Evolutionary conservation across 2,329 filamentous ascomycete species (phyloP).

Genomic region (Phoma sp.): DNA sequence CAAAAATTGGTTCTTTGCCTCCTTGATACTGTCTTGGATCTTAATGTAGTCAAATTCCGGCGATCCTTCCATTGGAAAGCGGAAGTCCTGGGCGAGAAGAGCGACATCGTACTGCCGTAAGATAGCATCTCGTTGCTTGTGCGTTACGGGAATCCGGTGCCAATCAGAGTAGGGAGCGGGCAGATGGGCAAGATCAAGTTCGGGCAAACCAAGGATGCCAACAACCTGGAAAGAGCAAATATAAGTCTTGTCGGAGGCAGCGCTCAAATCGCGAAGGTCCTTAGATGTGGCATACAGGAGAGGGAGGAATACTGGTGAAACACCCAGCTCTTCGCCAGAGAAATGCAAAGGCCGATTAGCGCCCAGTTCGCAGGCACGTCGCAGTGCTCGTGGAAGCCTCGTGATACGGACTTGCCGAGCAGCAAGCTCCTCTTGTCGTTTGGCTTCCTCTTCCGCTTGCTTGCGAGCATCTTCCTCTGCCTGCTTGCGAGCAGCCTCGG

Average conservation of each 20-base stretch:
- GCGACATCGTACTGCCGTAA: conserved; percentile 49
- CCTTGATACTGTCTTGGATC: conserved; percentile 46
- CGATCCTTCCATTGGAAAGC: conserved; percentile 49
- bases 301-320: conserved; percentile 49
- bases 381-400: conserved; percentile 47
- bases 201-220: conserved; percentile 51
- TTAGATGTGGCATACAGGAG: conserved; percentile 45
- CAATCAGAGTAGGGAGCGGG: conserved; percentile 45
- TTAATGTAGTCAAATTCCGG: conserved; percentile 47
- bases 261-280: conserved; percentile 34
- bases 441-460: conserved; percentile 40
- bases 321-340: conserved; percentile 48
- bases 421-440: conserved; percentile 37
- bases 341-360: conserved; percentile 48
- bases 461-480: conserved; percentile 42
- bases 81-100: conserved; percentile 49
- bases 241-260: conserved; percentile 37
- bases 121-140: conserved; percentile 45
- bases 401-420: conserved; percentile 46
- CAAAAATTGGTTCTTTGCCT: conserved; percentile 47
- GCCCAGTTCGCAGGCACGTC: conserved; percentile 48
- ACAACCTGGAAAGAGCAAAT: conserved; percentile 50
- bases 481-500: conserved; percentile 41
- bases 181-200: conserved; percentile 48
- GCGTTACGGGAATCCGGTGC: conserved; percentile 45